These are phyloP conservation scores for Setomelanomma holmii DNA, from an alignment of 2,329 filamentous ascomycete species.

Conservation along the genomic window DNA sequence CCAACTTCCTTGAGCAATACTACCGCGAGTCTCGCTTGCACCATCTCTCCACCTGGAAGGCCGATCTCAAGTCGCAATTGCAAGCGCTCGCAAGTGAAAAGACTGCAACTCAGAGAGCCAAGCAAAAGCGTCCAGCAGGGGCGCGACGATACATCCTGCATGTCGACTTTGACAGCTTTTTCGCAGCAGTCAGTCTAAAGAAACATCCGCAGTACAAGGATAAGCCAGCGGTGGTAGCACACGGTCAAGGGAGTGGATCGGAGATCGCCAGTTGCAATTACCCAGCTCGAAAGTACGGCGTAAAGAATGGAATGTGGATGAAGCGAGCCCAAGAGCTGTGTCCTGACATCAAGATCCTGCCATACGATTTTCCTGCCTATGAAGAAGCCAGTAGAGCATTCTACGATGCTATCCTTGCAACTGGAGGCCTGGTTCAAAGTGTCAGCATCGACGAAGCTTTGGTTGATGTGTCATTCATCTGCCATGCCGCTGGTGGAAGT, in stretches of 20 bases:
- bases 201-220: conserved; percentile 75
- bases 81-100: conserved; percentile 81
- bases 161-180: conserved; percentile 98
- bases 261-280: conserved; percentile 99
- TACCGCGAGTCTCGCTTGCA: conserved; percentile 95
- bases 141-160: conserved; percentile 85
- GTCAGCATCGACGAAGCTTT: conserved; percentile 97
- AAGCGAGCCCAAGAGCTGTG: conserved; percentile 83
- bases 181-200: conserved; percentile 88
- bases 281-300: conserved; percentile 79
- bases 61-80: conserved; percentile 87
- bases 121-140: conserved; percentile 65
- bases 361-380: conserved; percentile 94
- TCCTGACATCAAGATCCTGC: conserved; percentile 84
- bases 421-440: conserved; percentile 88
- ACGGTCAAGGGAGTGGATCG: conserved; percentile 82
- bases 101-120: conserved; percentile 56
- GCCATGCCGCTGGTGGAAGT: conserved; percentile 70
- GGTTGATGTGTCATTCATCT: conserved; percentile 78
- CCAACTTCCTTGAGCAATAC: conserved; percentile 91
- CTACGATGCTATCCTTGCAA: conserved; percentile 80
- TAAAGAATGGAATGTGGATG: conserved; percentile 99
- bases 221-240: conserved; percentile 87
- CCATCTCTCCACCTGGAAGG: conserved; percentile 96
- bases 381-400: conserved; percentile 89